Percentiles rank a stretch among this genome's conserved stretches.
Conservation (phyloP, 495 filamentous ascomycete genomes). For the Annulohypoxylon bovei region DNA sequence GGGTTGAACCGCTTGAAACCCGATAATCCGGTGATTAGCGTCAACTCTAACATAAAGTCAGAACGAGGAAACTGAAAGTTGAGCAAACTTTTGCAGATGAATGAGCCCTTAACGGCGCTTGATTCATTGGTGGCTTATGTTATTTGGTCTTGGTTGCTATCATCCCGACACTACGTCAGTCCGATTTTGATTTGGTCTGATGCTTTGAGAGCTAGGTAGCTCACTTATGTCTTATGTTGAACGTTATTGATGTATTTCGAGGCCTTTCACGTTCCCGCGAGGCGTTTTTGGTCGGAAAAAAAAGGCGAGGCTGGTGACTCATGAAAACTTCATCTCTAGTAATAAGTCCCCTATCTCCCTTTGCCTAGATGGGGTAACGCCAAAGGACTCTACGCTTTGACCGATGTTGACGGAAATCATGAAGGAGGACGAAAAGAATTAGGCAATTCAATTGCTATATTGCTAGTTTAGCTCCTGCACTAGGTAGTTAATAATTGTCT, state of each 20-base stretch:
- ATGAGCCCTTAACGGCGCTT: neutral
- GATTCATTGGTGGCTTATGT: constrained; percentile 19
- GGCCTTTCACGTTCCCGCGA: constrained; percentile 19
- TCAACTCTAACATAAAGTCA: neutral
- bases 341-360: neutral
- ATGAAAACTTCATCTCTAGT: neutral
- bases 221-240: neutral
- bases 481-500: constrained; percentile 1
- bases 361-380: neutral
- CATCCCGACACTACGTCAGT: neutral
- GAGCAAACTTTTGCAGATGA: neutral
- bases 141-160: constrained; percentile 9
- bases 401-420: neutral
- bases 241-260: constrained; percentile 8
- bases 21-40: neutral
- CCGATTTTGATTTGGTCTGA: constrained; percentile 3
- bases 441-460: constrained; percentile 6
- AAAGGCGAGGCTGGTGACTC: neutral
- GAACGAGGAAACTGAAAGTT: neutral
- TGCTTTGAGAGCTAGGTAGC: neutral
- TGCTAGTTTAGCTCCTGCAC: neutral
- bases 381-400: neutral
- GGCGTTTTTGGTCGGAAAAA: constrained; percentile 36
- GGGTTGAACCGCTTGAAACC: neutral
- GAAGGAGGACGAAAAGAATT: neutral